Percentiles rank a stretch among this genome's conserved stretches.
These are phyloP conservation scores for Pythium oligandrum DNA, from an alignment of 352 stramenopile genomes.

Conservation along the genomic window DNA sequence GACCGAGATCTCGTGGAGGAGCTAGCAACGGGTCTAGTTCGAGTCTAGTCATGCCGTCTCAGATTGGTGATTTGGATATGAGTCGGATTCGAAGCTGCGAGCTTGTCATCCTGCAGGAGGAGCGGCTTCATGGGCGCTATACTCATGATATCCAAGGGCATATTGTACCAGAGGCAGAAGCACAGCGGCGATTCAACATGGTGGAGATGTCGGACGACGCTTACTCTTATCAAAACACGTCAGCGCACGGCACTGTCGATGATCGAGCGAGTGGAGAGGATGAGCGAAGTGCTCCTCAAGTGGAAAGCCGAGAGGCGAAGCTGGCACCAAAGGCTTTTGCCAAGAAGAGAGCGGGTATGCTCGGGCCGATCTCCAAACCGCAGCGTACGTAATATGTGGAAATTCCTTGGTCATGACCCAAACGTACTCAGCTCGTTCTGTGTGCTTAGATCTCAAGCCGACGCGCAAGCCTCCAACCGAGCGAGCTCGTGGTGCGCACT, in stretches of 20 bases:
- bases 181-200: slow-evolving; percentile 47
- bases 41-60: slow-evolving; percentile 30
- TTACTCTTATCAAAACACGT: slow-evolving; percentile 16
- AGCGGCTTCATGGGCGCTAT: slow-evolving; percentile 55
- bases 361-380: slow-evolving; percentile 65
- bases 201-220: slow-evolving; percentile 43
- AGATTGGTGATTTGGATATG: slow-evolving; percentile 86
- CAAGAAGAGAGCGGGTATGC: slow-evolving; percentile 65
- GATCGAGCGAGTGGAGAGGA: background rate
- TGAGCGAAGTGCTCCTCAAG: background rate
- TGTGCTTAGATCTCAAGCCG: slow-evolving; percentile 20
- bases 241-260: background rate
- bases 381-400: slow-evolving; percentile 18
- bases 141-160: slow-evolving; percentile 64
- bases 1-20: no score
- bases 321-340: slow-evolving; percentile 28
- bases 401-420: no score
- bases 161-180: slow-evolving; percentile 63
- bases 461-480: slow-evolving; percentile 29
- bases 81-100: slow-evolving; percentile 67
- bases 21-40: no score
- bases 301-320: background rate
- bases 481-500: slow-evolving; percentile 61
- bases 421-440: no score
- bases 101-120: slow-evolving; percentile 60